Conservation (phyloP, 2,329 filamentous ascomycete genomes). For the Incumbomyces lentus region DNA sequence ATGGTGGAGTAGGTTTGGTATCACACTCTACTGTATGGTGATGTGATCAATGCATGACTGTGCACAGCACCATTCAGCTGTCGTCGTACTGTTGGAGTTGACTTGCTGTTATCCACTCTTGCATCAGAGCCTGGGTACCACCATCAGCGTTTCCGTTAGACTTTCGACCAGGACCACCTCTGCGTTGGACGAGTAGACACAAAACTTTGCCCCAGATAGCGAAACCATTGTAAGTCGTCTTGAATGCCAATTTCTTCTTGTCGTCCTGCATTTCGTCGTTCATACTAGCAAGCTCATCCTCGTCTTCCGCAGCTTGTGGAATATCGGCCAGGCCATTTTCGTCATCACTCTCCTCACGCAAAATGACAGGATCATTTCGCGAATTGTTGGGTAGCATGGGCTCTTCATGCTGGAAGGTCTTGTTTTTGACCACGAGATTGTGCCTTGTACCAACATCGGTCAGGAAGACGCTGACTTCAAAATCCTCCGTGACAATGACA, state of each 20-base stretch:
- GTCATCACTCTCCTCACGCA: constrained; percentile 53
- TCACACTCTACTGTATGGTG: too few species aligned
- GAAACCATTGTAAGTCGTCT: constrained; percentile 88
- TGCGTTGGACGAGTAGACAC: constrained; percentile 77
- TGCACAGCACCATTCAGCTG: constrained; percentile 22
- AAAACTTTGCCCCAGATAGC: constrained; percentile 89
- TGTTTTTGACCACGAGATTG: constrained; percentile 75
- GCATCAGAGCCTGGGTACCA: constrained; percentile 61
- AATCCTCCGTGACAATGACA: constrained; percentile 77
- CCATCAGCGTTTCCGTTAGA: constrained; percentile 27
- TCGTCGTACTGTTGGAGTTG: constrained; percentile 41
- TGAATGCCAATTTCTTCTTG: constrained; percentile 83
- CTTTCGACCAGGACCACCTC: constrained; percentile 38
- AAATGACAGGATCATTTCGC: constrained; percentile 30
- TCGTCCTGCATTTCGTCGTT: constrained; percentile 45
- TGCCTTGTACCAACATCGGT: constrained; percentile 78
- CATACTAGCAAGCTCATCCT: constrained; percentile 17
- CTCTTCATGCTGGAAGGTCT: constrained; percentile 52
- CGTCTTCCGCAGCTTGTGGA: constrained; percentile 12
- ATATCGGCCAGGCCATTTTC: constrained; percentile 29
- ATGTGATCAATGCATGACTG: background rate
- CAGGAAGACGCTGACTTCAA: constrained; percentile 88
- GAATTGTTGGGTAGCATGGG: constrained; percentile 47
- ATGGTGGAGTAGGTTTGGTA: too few species aligned
- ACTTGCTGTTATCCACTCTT: constrained; percentile 75